Evolutionary conservation across 805 yeast genomes (phyloP), one percentile per base, ranked within the genome.

Genomic region (Priceomyces melissophilus): DNA sequence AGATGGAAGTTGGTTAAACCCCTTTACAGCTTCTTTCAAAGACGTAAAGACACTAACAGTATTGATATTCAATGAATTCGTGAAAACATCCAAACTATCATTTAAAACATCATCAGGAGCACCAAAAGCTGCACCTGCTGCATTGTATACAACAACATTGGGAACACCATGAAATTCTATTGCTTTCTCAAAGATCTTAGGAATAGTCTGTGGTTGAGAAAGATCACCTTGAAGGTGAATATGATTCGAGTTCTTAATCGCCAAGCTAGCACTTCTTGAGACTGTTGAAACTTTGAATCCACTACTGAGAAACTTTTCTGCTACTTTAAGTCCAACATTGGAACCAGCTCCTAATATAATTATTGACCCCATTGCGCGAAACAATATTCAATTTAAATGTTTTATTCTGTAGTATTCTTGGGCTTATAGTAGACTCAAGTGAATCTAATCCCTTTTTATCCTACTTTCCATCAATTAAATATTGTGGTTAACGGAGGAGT

Each of bases 261-360:
- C n/a, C 12, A 12, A 10, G 8, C 4, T 10, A 8, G 13, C 20
- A 5, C 28, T 25, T 12, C 39, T 36, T 4, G 39, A 36, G 7
- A 36, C 39, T 26, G 39, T 36, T 13, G 16, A 13, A n/a, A 36
- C 39, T 13, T 25, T 36, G 23, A 27, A 36, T 14, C 39, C 39
- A n/a, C 28, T 27, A 13, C n/a, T 11, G 23, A 28, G 13, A n/a
- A 36, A 27, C 13, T 36, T 36, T 11, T 34, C 10, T 10, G 28
- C 37, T 4, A 20, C 25, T 20, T 20, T 8, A 20, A 20, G 25
- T 20, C 25, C 25, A 20, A 20, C 25, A 20, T 20, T 20, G 25
- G 25, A 20, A 20, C 25, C 25, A 20, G 25, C 25, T 20, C 25
- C 25, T 20, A 20, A 20, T 20, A 20, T 20, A 20, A 20, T 20